These are phyloP conservation scores for Cydonia oblonga DNA, from an alignment of 331 rosid species.

Conservation along the genomic window DNA sequence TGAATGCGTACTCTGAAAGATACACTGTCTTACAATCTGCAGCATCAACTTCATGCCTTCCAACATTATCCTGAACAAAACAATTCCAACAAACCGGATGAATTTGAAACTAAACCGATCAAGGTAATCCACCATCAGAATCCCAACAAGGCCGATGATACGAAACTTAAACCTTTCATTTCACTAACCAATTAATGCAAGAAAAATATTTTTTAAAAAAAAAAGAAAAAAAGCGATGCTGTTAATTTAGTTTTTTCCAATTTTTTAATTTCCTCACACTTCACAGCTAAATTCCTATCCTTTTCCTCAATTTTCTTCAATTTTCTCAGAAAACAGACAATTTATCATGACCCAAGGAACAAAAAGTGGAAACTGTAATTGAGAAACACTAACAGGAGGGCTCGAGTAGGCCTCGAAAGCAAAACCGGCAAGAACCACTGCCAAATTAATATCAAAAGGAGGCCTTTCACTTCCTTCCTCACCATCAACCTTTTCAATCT, in stretches of 20 bases:
- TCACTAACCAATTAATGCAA: background rate
- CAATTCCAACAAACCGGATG: background rate
- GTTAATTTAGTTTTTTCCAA: too few relatives aligned
- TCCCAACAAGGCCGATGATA: background rate
- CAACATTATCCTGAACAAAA: constrained; percentile 52
- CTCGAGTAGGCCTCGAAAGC: constrained; percentile 81
- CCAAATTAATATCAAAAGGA: constrained; percentile 80
- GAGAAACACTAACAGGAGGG: constrained; percentile 46
- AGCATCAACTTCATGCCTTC: constrained; percentile 71
- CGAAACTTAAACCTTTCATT: background rate
- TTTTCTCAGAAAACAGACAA: background rate
- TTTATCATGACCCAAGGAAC: background rate
- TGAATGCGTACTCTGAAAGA: constrained; percentile 66
- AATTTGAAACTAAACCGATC: background rate
- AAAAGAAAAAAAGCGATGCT: too few relatives aligned
- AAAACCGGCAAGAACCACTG: constrained; percentile 85
- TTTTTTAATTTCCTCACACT: background rate
- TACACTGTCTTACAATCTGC: constrained; percentile 71
- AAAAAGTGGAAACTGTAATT: background rate
- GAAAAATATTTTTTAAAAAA: too few relatives aligned
- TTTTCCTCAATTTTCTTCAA: background rate
- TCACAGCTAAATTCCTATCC: background rate
- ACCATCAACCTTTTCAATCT: constrained; percentile 17
- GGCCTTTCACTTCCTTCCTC: constrained; percentile 42
- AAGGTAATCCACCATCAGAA: background rate